Percentiles rank a stretch among this genome's conserved stretches.
These are phyloP conservation scores for Neoscytalidium dimidiatum DNA, from an alignment of 2,329 filamentous ascomycete species.

Conservation along the genomic window DNA sequence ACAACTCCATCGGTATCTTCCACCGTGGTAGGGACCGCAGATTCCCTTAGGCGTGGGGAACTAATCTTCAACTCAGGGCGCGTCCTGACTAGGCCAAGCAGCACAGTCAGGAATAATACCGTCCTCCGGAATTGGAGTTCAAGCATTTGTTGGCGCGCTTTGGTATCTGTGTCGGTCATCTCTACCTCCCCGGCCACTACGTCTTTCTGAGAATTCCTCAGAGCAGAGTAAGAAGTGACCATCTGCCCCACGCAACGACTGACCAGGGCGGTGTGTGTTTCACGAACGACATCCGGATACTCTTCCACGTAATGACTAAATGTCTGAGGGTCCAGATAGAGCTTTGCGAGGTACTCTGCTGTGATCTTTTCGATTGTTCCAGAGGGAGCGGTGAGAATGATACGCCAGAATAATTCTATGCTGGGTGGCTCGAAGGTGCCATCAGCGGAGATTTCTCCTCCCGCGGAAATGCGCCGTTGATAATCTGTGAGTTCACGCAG, in stretches of 20 bases:
- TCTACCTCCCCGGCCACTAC: neutral
- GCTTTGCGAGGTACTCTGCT: conserved; percentile 69
- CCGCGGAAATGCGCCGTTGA: neutral
- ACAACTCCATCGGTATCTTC: conserved; percentile 61
- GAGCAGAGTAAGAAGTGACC: conserved; percentile 5
- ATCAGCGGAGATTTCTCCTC: conserved; percentile 49
- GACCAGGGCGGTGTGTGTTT: conserved; percentile 69
- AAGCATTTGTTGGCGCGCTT: neutral
- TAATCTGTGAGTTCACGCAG: conserved; percentile 46
- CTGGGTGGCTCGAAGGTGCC: conserved; percentile 55
- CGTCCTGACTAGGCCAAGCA: conserved; percentile 23
- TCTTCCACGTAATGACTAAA: conserved; percentile 1
- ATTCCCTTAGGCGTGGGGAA: neutral
- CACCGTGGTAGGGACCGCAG: conserved; percentile 51
- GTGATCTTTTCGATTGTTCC: conserved; percentile 67
- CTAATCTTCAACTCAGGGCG: conserved; percentile 4
- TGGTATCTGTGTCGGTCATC: neutral
- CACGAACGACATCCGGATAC: conserved; percentile 40
- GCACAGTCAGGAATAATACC: conserved; percentile 35
- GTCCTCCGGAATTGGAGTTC: conserved; percentile 34
- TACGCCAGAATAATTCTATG: conserved; percentile 77
- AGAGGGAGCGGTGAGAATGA: conserved; percentile 70
- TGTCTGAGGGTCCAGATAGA: conserved; percentile 62
- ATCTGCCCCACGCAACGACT: conserved; percentile 66
- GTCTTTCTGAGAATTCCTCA: neutral